Percentiles rank a stretch among this genome's conserved stretches.
Evolutionary conservation across 768 basidiomycete species (phyloP).

Genomic region (Phaeotremella fagi): DNA sequence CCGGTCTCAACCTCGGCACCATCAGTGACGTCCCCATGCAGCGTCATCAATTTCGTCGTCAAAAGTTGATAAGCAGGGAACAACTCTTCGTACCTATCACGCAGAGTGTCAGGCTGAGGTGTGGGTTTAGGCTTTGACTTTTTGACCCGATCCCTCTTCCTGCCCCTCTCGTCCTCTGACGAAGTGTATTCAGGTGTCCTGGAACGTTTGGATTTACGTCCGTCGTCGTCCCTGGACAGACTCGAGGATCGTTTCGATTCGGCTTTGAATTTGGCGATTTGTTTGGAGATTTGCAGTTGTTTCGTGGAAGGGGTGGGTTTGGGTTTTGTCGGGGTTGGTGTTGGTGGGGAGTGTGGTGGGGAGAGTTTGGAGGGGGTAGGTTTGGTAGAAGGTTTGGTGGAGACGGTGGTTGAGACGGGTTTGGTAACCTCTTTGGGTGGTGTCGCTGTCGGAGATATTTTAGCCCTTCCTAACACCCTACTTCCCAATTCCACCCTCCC

Average conservation of each 20-base stretch:
- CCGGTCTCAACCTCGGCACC: conserved; percentile 11
- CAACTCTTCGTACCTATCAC: conserved; percentile 38
- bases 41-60: conserved; percentile 20
- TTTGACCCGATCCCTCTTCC: neutral
- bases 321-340: neutral
- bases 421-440: neutral
- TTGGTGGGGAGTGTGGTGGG: too few relatives aligned
- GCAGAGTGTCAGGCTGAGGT: conserved; percentile 17
- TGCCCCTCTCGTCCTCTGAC: neutral
- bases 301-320: neutral
- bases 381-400: neutral
- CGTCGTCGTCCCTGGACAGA: conserved; percentile 2
- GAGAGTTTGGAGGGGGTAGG: too few relatives aligned
- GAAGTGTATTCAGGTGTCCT: neutral
- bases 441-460: too few relatives aligned
- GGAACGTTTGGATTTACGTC: neutral
- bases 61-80: conserved; percentile 32
- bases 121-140: neutral
- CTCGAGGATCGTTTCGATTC: neutral
- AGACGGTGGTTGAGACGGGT: neutral
- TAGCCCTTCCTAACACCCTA: too few relatives aligned
- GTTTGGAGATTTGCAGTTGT: neutral
- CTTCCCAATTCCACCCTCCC: too few relatives aligned
- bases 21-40: conserved; percentile 24
- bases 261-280: neutral